Percentiles rank a stretch among this genome's conserved stretches.
Conservation (phyloP, 225 moss, liverwort and hornwort genomes). For the Pleurozium schreberi region DNA sequence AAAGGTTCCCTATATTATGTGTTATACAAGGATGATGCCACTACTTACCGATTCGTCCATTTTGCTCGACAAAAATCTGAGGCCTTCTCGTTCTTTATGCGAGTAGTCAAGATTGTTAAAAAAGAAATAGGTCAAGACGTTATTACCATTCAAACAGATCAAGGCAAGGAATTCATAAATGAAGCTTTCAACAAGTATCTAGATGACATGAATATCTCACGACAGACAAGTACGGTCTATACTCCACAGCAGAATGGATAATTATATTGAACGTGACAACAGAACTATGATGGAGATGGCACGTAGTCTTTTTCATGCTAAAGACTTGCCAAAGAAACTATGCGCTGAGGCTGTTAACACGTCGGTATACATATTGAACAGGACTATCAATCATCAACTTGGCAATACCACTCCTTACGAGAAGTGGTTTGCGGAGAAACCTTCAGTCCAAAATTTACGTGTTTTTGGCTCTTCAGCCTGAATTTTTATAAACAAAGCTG, state of each 20-base stretch:
- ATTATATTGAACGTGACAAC: neutral
- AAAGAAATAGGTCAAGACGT: neutral
- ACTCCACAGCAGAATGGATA: neutral
- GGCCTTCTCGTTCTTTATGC: neutral
- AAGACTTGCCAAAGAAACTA: no score
- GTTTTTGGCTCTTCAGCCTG: no score
- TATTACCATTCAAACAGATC: neutral
- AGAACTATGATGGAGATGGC: no score
- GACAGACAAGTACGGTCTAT: accelerated
- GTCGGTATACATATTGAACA: no score
- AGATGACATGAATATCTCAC: neutral
- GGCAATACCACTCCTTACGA: no score
- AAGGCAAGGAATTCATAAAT: neutral
- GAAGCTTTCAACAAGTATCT: neutral
- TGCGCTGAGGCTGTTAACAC: no score
- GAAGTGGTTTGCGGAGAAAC: no score
- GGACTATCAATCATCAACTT: no score
- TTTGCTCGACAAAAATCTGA: neutral
- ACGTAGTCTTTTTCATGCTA: no score
- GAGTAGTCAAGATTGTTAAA: neutral
- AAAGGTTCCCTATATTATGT: neutral
- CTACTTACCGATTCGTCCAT: neutral
- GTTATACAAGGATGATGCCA: neutral
- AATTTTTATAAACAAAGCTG: no score
- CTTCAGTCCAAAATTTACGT: no score